phyloP scores from a whole-genome alignment of 176 grass and related monocot genomes.

The Oryza meyeriana region DNA sequence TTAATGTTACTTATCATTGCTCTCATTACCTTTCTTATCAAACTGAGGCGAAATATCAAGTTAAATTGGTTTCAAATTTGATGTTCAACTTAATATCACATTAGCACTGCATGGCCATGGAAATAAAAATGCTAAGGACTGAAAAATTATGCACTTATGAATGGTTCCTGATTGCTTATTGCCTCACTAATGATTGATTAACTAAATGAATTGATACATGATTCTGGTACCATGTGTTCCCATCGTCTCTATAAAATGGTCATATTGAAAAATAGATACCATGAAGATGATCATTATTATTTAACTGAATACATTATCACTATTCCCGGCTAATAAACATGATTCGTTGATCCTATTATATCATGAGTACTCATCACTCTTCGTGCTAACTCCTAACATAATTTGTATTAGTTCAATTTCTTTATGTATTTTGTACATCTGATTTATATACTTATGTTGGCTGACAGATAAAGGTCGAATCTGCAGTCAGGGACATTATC shows the following conservation, averaged over 20 bases:
- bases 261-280: neutral
- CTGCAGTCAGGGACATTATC: slow-evolving; percentile 63
- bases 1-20: neutral
- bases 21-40: neutral
- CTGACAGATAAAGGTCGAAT: slow-evolving; percentile 60
- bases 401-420: neutral
- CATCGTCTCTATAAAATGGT: neutral
- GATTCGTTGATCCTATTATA: neutral
- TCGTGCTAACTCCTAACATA: neutral
- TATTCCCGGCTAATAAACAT: neutral
- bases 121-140: neutral
- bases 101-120: neutral
- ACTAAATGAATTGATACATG: neutral
- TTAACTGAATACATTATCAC: slow-evolving; percentile 4
- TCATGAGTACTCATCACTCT: slow-evolving; percentile 2
- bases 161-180: neutral
- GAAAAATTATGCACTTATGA: neutral
- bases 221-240: neutral
- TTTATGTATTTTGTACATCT: slow-evolving; percentile 17
- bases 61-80: slow-evolving; percentile 11
- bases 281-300: neutral
- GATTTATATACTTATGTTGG: slow-evolving; percentile 3
- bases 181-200: neutral
- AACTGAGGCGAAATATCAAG: neutral
- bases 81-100: neutral